Evolutionary conservation across 768 basidiomycete genomes (phyloP), one percentile per base, ranked within the genome.

Genomic region (Hydnomerulius pinastri): DNA sequence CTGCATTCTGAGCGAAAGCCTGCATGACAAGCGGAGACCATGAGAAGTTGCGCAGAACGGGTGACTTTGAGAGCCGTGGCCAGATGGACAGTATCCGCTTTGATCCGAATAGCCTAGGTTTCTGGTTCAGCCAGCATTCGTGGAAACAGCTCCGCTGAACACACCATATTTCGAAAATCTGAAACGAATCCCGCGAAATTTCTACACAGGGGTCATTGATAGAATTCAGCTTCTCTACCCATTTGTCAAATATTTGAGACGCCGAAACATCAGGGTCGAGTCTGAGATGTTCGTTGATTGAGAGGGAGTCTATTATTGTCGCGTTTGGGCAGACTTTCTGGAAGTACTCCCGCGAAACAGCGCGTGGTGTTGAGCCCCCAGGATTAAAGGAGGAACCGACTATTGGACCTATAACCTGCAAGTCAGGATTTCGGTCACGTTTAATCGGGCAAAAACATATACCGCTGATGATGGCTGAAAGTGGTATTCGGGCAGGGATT

Each of bases 1-100:
- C 64, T 1, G 69, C 59, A 56, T 87, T 86, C 15, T 63, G 62
- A 17, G 67, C 55, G 59, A 79, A 82, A 0, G 75, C 75, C n/a
- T 60, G 61, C 40, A 80, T 67, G 49, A 87, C 70, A 4, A 87
- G 75, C 0, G 82, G 73, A 0, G 87, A 87, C 84, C 84, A 87
- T 15, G 73, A 69, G 62, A 82, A 84, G 28, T 77, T 55, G 4
- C 64, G 68, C 9, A 80, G 49, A 29, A 77, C 57, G 10, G 79
- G 77, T 4, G 78, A 78, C 15, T 56, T 61, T 12, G 71, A 75
- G 7, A 87, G 61, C 5, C 78, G 71, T 0, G 82, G 77, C 27
- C 81, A 81, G 1, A 60, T 50, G 8, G 75, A 73, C 4, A 83
- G 63, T 4, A 73, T 54, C 17, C 70, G 64, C n/a, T 46, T 11